Conservation (phyloP, 352 stramenopile genomes). For the Phytophthora megakarya region DNA sequence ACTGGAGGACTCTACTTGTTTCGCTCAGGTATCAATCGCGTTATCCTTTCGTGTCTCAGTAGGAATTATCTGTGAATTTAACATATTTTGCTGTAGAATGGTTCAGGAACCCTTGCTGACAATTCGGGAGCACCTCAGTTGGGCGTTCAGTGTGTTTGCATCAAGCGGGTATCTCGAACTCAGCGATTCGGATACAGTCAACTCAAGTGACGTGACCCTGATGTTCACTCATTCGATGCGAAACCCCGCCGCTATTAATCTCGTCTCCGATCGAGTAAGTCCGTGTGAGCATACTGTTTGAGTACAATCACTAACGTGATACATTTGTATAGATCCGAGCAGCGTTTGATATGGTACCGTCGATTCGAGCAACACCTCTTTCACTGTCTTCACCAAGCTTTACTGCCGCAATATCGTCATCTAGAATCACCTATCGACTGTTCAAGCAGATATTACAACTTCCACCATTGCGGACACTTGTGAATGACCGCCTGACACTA, state of each 20-base stretch:
- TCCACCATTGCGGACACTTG: constrained; percentile 46
- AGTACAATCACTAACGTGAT: neutral
- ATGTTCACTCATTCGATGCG: constrained; percentile 60
- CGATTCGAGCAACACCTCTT: constrained; percentile 19
- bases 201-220: constrained; percentile 45
- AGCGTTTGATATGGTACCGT: constrained; percentile 48
- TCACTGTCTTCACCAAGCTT: constrained; percentile 25
- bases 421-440: constrained; percentile 47
- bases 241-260: constrained; percentile 49
- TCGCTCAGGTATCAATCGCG: constrained; percentile 44
- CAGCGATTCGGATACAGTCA: constrained; percentile 36
- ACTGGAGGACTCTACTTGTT: constrained; percentile 71
- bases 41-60: neutral
- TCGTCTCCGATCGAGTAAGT: constrained; percentile 61
- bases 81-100: constrained; percentile 33
- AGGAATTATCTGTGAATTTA: neutral
- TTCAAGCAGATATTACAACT: constrained; percentile 54
- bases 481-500: constrained; percentile 39
- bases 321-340: constrained; percentile 43
- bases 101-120: constrained; percentile 62
- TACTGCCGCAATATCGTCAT: constrained; percentile 28
- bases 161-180: constrained; percentile 62
- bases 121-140: constrained; percentile 59
- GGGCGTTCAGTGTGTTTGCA: constrained; percentile 61
- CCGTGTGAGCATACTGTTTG: neutral